A percentile compares a stretch with the other conserved stretches of the same genome.
These are phyloP conservation scores for Sphagnurus paluster DNA, from an alignment of 1,284 basidiomycete species.

Conservation along the genomic window DNA sequence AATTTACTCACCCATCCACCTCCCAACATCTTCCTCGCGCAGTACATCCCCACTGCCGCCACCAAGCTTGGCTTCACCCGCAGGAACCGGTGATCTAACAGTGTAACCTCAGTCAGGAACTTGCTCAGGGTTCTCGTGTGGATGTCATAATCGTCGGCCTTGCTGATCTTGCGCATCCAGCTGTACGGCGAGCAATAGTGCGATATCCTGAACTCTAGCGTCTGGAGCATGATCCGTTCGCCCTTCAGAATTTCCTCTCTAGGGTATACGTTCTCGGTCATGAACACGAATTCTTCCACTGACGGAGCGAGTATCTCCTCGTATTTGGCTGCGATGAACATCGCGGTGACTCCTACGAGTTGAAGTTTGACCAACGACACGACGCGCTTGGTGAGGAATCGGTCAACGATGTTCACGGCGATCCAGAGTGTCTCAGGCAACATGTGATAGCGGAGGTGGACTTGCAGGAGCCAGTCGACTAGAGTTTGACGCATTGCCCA, in stretches of 20 bases:
- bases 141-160: slow-evolving; percentile 98
- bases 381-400: slow-evolving; percentile 91
- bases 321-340: slow-evolving; percentile 98
- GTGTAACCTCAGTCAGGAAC: slow-evolving; percentile 95
- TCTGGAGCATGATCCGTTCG: slow-evolving; percentile 93
- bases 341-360: slow-evolving; percentile 94
- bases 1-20: slow-evolving; percentile 84
- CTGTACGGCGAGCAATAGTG: slow-evolving; percentile 99
- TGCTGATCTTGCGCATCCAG: slow-evolving; percentile 98
- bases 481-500: slow-evolving; percentile 96
- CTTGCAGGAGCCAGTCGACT: slow-evolving; percentile 97
- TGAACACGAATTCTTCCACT: slow-evolving; percentile 95
- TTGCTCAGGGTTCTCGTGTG: slow-evolving; percentile 97
- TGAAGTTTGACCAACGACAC: slow-evolving; percentile 96
- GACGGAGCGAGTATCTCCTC: slow-evolving; percentile 96
- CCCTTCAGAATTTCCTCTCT: slow-evolving; percentile 98
- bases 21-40: slow-evolving; percentile 87
- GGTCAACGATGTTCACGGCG: slow-evolving; percentile 96
- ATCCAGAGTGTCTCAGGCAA: slow-evolving; percentile 99
- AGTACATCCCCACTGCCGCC: slow-evolving; percentile 99
- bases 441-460: slow-evolving; percentile 96
- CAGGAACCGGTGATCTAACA: slow-evolving; percentile 93
- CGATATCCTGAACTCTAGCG: slow-evolving; percentile 93
- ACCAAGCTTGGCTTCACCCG: slow-evolving; percentile 92
- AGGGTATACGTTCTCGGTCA: slow-evolving; percentile 94